A percentile compares a stretch with the other conserved stretches of the same genome.
These are phyloP conservation scores for Dissophora globulifera DNA, from an alignment of 192 early-diverging fungal species.

Conservation along the genomic window DNA sequence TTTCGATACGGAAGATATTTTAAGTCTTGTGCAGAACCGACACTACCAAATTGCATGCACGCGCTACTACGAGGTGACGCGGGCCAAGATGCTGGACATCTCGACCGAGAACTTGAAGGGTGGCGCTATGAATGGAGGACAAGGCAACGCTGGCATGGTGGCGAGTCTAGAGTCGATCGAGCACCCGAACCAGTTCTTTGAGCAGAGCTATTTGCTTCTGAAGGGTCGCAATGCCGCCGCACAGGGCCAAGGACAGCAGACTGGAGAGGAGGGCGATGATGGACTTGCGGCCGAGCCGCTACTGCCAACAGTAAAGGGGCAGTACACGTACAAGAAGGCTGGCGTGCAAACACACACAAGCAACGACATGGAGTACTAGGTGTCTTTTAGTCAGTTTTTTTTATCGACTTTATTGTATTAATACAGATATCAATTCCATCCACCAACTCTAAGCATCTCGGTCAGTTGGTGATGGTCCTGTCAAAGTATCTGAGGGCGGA, in stretches of 20 bases:
- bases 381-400: not conserved
- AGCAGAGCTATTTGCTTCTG: constrained; percentile 57
- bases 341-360: constrained; percentile 20
- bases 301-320: constrained; percentile 34
- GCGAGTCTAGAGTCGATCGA: constrained; percentile 73
- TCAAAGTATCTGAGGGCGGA: too few species aligned
- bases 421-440: not conserved
- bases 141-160: constrained; percentile 33
- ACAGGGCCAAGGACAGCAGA: not conserved
- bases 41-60: constrained; percentile 98
- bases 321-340: constrained; percentile 47
- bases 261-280: not conserved
- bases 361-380: constrained; percentile 32
- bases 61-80: constrained; percentile 81
- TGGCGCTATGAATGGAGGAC: constrained; percentile 5
- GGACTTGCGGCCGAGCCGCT: not conserved
- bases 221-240: constrained; percentile 9
- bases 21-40: constrained; percentile 68
- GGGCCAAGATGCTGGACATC: constrained; percentile 41
- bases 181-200: constrained; percentile 96
- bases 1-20: constrained; percentile 70
- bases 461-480: too few species aligned
- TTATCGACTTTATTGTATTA: not conserved
- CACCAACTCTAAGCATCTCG: too few species aligned
- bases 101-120: constrained; percentile 29